These are phyloP conservation scores for Candida verbasci DNA, from an alignment of 805 yeast species.

Conservation along the genomic window DNA sequence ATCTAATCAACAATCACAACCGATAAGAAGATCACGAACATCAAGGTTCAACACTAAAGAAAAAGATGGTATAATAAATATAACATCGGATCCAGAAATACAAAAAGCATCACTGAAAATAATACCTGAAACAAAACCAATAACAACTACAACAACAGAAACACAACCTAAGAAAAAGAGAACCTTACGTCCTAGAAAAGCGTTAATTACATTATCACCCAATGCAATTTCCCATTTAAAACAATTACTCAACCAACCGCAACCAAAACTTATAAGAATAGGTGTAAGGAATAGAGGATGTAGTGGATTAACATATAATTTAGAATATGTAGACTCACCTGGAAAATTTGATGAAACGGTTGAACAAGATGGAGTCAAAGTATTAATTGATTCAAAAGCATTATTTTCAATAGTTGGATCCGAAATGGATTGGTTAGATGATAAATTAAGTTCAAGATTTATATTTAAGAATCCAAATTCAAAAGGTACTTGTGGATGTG, in stretches of 20 bases:
- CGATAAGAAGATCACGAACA: conserved; percentile 29
- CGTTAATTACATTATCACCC: conserved; percentile 76
- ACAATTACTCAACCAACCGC: conserved; percentile 68
- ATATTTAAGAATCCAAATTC: conserved; percentile 94
- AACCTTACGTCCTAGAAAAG: conserved; percentile 80
- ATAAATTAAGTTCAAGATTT: conserved; percentile 81
- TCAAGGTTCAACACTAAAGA: conserved; percentile 17
- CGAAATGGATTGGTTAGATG: conserved; percentile 98
- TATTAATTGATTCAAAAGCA: conserved; percentile 93
- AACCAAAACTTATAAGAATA: conserved; percentile 83
- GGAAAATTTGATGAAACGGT: conserved; percentile 95
- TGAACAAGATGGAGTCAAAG: conserved; percentile 89
- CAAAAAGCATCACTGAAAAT: conserved; percentile 6
- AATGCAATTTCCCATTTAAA: conserved; percentile 71
- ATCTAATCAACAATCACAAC: conserved; percentile 6
- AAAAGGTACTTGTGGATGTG: conserved; percentile 98
- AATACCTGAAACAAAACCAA: conserved; percentile 1
- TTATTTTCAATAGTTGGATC: conserved; percentile 92
- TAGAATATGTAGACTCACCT: conserved; percentile 84
- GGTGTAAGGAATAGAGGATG: conserved; percentile 97
- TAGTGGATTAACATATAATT: conserved; percentile 87
- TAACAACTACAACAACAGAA: conserved; percentile 4
- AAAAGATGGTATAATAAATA: conserved; percentile 8
- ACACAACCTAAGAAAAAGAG: conserved; percentile 33
- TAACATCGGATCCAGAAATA: conserved; percentile 7